Evolutionary conservation across 2,329 filamentous ascomycete species (phyloP), one percentile per base, ranked within the genome.

Genomic region (Rhynchosporium secalis): DNA sequence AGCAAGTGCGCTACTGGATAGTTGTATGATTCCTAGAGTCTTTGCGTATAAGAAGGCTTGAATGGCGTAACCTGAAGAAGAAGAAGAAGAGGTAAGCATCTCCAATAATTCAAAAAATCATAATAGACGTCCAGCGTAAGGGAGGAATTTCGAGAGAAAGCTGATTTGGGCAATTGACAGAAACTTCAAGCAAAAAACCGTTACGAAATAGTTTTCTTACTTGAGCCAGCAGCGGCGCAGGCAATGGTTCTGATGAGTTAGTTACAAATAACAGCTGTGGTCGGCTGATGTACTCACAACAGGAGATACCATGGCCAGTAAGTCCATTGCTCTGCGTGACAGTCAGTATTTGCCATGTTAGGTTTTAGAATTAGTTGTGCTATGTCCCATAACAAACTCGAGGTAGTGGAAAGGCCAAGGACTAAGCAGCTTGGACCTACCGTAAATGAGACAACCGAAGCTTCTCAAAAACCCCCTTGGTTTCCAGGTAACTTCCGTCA

Each of bases 291-390:
- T 28, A 48, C 57, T 59, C 77, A 55, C n/a, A 80, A 79, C 13
- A 86, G 61, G 3, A 72, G 68, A 68, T 85, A 85, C 59, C 80
- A 76, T 2, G 77, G 78, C 75, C 83, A 83, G 1, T 80, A 76
- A 8, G 20, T 46, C 46, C 73, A 76, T 49, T 75, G 77, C 62
- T 86, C 38, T 3, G 15, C 4, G 20, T 7, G 3, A 5, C 6
- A 15, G 51, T 54, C 12, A 54, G 51, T 36, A 13, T 20, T 10
- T n/a, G 43, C 43, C n/a, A 54, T 29, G 36, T 33, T 33, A 3
- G 33, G n/a, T 20, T 20, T 20, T 20, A 20, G 20, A 20, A 20
- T 20, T 20, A 20, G 20, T 20, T 20, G 1, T 20, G 20, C 20
- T 20, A 20, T 20, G 20, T 20, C 20, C 20, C 20, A 20, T 20